Evolutionary conservation across 2,329 filamentous ascomycete genomes (phyloP).

Genomic region (Nannizzia gypsea): DNA sequence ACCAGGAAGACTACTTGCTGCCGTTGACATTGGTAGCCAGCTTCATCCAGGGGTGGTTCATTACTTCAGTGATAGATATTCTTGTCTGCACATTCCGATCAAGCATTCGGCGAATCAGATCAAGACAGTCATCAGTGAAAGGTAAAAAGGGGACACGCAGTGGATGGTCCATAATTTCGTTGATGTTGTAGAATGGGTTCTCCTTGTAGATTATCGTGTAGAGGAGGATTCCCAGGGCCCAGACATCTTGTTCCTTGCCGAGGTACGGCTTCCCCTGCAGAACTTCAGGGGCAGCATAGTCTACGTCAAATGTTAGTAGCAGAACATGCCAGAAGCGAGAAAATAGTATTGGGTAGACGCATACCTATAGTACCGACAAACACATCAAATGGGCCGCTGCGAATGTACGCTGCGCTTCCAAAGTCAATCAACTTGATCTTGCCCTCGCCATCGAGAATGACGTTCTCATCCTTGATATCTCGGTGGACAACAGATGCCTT

Average conservation of each 20-base stretch:
- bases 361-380: conserved; percentile 97
- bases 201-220: conserved; percentile 99
- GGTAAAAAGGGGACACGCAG: conserved; percentile 64
- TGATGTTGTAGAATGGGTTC: conserved; percentile 97
- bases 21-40: conserved; percentile 13
- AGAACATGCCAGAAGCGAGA: not conserved
- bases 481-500: conserved; percentile 88
- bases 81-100: conserved; percentile 75
- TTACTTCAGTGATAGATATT: conserved; percentile 74
- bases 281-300: conserved; percentile 98
- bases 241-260: conserved; percentile 95
- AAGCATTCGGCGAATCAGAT: conserved; percentile 83
- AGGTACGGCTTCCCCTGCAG: conserved; percentile 82
- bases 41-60: conserved; percentile 70
- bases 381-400: conserved; percentile 94
- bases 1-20: not conserved
- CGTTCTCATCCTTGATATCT: conserved; percentile 98
- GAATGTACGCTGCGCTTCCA: conserved; percentile 95
- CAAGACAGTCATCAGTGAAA: conserved; percentile 72
- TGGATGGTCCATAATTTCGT: conserved; percentile 98
- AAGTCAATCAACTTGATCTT: conserved; percentile 97
- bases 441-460: conserved; percentile 88
- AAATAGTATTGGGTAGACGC: conserved; percentile 22
- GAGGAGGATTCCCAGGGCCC: conserved; percentile 89
- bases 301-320: conserved; percentile 37